These are phyloP conservation scores for Jacaranda copaia DNA, from an alignment of 257 asterid species.

Conservation along the genomic window DNA sequence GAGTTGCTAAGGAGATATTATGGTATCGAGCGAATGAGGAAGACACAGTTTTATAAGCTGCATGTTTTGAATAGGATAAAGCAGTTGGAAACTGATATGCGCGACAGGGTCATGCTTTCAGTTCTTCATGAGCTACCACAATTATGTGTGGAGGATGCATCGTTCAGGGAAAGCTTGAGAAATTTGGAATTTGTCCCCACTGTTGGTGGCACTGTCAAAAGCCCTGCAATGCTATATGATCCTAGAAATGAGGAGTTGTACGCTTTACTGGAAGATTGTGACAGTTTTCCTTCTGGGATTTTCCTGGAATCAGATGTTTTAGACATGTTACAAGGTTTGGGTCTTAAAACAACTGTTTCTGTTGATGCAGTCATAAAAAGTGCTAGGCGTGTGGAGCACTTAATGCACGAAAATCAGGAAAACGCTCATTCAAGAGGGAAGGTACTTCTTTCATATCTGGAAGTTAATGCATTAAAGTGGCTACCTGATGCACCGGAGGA, in stretches of 20 bases:
- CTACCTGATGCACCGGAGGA: conserved; percentile 61
- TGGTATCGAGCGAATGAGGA: conserved; percentile 79
- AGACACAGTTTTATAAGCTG: conserved; percentile 72
- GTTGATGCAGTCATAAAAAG: conserved; percentile 78
- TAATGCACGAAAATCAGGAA: conserved; percentile 68
- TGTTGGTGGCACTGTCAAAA: conserved; percentile 66
- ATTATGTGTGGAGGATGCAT: conserved; percentile 73
- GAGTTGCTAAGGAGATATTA: conserved; percentile 73
- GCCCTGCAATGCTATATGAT: conserved; percentile 75
- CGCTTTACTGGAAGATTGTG: conserved; percentile 87
- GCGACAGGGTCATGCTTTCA: conserved; percentile 76
- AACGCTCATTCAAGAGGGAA: conserved; percentile 77
- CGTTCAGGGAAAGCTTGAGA: conserved; percentile 69
- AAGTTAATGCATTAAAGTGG: conserved; percentile 90
- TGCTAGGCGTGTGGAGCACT: conserved; percentile 80
- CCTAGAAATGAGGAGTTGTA: conserved; percentile 90
- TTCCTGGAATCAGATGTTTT: conserved; percentile 70
- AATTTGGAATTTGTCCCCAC: conserved; percentile 79
- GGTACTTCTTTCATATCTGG: conserved; percentile 88
- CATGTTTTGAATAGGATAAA: conserved; percentile 63
- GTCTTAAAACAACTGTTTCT: conserved; percentile 86
- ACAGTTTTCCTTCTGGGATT: conserved; percentile 73
- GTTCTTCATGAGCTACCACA: conserved; percentile 89
- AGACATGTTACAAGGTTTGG: conserved; percentile 90
- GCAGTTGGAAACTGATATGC: conserved; percentile 64